These are phyloP conservation scores for Scytalidium lignicola DNA, from an alignment of 2,329 filamentous ascomycete genomes.

Conservation along the genomic window DNA sequence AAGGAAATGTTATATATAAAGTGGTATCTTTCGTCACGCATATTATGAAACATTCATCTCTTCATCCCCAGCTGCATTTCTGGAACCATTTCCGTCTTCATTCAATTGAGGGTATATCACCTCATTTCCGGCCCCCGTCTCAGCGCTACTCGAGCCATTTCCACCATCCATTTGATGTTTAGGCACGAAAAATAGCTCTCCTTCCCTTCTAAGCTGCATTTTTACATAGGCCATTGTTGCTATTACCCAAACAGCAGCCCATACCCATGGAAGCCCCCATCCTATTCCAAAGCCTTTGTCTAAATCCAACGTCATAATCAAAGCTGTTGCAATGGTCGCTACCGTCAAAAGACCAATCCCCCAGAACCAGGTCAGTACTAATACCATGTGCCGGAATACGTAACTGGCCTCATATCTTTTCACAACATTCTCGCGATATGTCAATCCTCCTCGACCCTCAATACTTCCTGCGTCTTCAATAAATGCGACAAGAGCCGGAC, in stretches of 20 bases:
- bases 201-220: constrained; percentile 14
- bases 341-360: constrained; percentile 16
- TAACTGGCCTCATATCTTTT: constrained; percentile 22
- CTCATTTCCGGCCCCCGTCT: no score
- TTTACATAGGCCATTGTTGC: constrained; percentile 15
- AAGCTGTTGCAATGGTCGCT: constrained; percentile 17
- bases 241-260: constrained; percentile 10
- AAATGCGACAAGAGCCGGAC: constrained; percentile 17
- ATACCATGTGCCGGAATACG: constrained; percentile 19
- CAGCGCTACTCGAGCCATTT: background rate
- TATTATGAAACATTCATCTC: background rate
- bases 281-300: constrained; percentile 21
- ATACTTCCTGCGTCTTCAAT: constrained; percentile 21
- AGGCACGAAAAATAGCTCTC: background rate
- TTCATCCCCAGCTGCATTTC: background rate
- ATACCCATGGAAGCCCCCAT: constrained; percentile 23
- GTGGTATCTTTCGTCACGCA: background rate
- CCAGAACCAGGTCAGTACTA: constrained; percentile 26
- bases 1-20: background rate
- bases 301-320: constrained; percentile 18
- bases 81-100: background rate
- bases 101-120: no score
- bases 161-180: background rate
- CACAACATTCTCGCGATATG: constrained; percentile 17
- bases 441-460: constrained; percentile 20